Percentiles rank a stretch among this genome's conserved stretches.
These are phyloP conservation scores for Aspergillus neoniger DNA, from an alignment of 2,329 filamentous ascomycete genomes.

Conservation along the genomic window DNA sequence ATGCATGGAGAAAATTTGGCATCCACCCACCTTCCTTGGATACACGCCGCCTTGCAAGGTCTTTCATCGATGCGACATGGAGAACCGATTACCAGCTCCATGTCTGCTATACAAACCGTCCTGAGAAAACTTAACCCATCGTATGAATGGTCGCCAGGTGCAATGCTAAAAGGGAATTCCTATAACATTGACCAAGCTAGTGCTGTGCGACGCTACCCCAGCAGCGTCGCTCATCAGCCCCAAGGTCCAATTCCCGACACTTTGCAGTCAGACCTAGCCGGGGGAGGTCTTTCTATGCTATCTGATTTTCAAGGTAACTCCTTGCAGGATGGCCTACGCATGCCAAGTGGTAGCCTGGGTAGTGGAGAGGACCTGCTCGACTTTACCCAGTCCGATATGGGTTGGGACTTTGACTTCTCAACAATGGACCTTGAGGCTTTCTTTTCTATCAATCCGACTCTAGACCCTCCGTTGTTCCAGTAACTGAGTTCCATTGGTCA, in stretches of 20 bases:
- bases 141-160: slow-evolving; percentile 29
- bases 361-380: slow-evolving; percentile 38
- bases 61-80: slow-evolving; percentile 40
- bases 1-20: slow-evolving; percentile 43
- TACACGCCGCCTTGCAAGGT: slow-evolving; percentile 41
- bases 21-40: slow-evolving; percentile 46
- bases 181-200: background rate
- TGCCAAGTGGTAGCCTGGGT: slow-evolving; percentile 25
- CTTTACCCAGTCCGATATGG: slow-evolving; percentile 41
- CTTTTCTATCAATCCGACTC: slow-evolving; percentile 36
- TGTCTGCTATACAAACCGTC: slow-evolving; percentile 36
- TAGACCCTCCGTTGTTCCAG: slow-evolving; percentile 17
- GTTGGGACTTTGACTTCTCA: slow-evolving; percentile 44
- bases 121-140: slow-evolving; percentile 34
- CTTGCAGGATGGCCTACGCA: slow-evolving; percentile 24
- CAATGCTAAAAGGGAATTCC: background rate
- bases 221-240: background rate
- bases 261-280: background rate
- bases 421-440: slow-evolving; percentile 44
- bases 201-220: background rate
- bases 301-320: slow-evolving; percentile 27
- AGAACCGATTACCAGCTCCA: slow-evolving; percentile 31
- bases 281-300: slow-evolving; percentile 13
- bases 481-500: background rate
- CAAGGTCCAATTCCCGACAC: background rate